A percentile compares a stretch with the other conserved stretches of the same genome.
Evolutionary conservation across 768 basidiomycete species (phyloP).

Genomic region (Cystobasidium ongulense): DNA sequence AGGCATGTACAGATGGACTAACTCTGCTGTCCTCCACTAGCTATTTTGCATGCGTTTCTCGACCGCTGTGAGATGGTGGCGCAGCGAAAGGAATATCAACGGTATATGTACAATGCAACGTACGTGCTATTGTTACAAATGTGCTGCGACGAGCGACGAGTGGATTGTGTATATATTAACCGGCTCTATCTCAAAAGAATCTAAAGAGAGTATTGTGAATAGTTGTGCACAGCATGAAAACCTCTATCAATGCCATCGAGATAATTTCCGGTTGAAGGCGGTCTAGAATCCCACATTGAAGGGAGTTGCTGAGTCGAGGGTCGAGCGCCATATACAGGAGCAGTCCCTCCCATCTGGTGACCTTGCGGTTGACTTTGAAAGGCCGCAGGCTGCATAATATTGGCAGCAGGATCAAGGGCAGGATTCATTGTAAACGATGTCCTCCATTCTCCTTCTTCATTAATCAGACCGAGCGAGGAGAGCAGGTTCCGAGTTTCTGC

Average conservation of each 20-base stretch:
- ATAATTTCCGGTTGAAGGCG: not conserved
- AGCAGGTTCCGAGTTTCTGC: not conserved
- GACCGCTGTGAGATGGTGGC: too few species aligned
- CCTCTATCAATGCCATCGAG: not conserved
- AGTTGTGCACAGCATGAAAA: not conserved
- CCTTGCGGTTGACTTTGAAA: not conserved
- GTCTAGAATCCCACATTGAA: not conserved
- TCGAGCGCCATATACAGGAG: not conserved
- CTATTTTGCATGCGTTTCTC: too few species aligned
- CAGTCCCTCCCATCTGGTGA: not conserved
- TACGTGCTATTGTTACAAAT: too few species aligned
- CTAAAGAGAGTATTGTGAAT: slow-evolving; percentile 2
- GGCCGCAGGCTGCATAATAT: not conserved
- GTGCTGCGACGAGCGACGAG: too few species aligned
- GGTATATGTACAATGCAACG: too few species aligned
- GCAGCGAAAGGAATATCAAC: too few species aligned
- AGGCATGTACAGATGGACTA: not conserved
- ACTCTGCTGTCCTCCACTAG: too few species aligned
- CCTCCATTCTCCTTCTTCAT: slow-evolving; percentile 12
- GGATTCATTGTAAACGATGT: not conserved
- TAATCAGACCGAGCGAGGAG: slow-evolving; percentile 5
- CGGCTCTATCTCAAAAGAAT: too few species aligned
- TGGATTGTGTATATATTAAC: too few species aligned
- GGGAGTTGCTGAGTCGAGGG: not conserved
- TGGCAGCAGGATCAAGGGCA: not conserved